These are phyloP conservation scores for Umbellularia californica DNA, from an alignment of 164 flowering plant species.

Conservation along the genomic window DNA sequence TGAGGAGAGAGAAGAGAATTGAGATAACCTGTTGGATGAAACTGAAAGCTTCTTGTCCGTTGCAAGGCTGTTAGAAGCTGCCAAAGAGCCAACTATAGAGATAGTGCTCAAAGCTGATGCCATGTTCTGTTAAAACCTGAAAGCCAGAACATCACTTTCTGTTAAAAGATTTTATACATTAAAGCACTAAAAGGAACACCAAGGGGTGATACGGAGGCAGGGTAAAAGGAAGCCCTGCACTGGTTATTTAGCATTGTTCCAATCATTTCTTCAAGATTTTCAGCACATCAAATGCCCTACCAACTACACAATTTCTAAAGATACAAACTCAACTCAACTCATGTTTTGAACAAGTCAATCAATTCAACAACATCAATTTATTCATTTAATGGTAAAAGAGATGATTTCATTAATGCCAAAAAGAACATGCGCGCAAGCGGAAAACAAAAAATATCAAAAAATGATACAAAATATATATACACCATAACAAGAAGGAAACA, in stretches of 20 bases:
- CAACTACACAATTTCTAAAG: background rate
- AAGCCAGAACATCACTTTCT: background rate
- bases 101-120: constrained; percentile 30
- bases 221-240: background rate
- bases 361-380: too few species aligned
- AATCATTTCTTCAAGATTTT: too few species aligned
- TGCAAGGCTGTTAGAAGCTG: constrained; percentile 32
- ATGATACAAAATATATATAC: too few species aligned
- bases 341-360: background rate
- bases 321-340: background rate
- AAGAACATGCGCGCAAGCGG: too few species aligned
- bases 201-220: background rate
- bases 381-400: too few species aligned
- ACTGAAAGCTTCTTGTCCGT: constrained; percentile 36
- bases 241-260: too few species aligned
- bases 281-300: background rate
- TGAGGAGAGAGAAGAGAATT: constrained; percentile 55
- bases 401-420: too few species aligned
- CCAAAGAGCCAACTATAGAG: constrained; percentile 52
- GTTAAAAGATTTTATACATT: background rate
- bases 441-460: too few species aligned
- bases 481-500: too few species aligned
- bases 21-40: constrained; percentile 47
- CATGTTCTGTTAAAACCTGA: constrained; percentile 33
- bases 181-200: background rate